Evolutionary conservation across 2,329 filamentous ascomycete species (phyloP), one percentile per base, ranked within the genome.

Genomic region (Sarocladiaceae sp.): DNA sequence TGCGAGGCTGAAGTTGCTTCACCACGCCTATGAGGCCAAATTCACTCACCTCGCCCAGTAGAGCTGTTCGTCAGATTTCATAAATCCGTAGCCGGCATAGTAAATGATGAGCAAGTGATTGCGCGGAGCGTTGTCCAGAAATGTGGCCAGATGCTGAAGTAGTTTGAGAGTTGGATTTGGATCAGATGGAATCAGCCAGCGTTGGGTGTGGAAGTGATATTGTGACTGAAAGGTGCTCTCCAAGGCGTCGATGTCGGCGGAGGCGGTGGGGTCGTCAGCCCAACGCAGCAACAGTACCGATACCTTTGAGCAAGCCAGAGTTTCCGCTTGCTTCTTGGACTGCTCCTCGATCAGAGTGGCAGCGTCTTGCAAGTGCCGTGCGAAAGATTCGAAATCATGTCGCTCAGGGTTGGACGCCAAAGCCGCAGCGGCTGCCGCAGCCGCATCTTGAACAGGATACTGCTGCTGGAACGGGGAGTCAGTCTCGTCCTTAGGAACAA

Each of bases 341-440:
- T 84, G 82, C 56, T 79, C 76, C 63, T 84, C 80, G 58, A 86
- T 84, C 60, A 84, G 72, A 77, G 84, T 84, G 57, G 83, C 82
- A 48, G 82, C 83, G 75, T 86, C 83, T 63, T 86, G 83, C 40
- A 86, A 75, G 68, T 86, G 83, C 44, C 82, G 77, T 54, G 82
- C 83, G 62, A 86, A 86, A 51, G 80, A 77, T 66, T 86, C 83
- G 67, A 86, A 86, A 60, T 85, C 82, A 66, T 81, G 76, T 58
- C 79, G 76, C 59, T 82, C 76, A 52, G 66, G 62, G 59, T 64
- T 53, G 22, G 25, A 36, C 15, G 71, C 64, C 52, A 67, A 61
- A 66, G 44, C 44, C 10, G 26, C 28, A 13, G 44, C 44, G n/a
- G 44, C 44, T 7, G 44, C 44, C 25, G 44, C 44, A 33, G 44